phyloP scores from a whole-genome alignment of 2,329 filamentous ascomycete species.

The Neocucurbitaria cava region DNA sequence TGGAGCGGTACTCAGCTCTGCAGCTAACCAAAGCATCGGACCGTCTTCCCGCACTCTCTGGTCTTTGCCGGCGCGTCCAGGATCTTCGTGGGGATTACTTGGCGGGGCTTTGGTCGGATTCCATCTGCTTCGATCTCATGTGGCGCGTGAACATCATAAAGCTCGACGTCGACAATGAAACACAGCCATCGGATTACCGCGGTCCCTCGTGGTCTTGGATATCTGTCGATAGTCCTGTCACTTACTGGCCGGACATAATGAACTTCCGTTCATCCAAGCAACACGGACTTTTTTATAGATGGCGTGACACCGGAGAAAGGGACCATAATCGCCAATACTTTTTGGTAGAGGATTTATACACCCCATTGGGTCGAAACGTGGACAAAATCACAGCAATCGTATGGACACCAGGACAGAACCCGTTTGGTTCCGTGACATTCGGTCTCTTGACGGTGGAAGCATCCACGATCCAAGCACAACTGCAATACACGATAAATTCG shows the following conservation, averaged over 20 bases:
- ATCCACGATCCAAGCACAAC: no score
- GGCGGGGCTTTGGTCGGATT: conserved; percentile 25
- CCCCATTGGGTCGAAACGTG: no score
- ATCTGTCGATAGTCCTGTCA: conserved; percentile 12
- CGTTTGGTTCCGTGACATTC: no score
- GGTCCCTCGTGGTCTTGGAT: conserved; percentile 28
- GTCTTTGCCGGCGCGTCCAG: conserved; percentile 18
- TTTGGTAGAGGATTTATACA: no score
- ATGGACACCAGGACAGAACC: no score
- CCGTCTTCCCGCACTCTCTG: conserved; percentile 21
- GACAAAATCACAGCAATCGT: no score
- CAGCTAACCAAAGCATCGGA: conserved; percentile 15
- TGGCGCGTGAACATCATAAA: conserved; percentile 22
- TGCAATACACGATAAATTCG: no score
- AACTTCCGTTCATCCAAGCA: background rate
- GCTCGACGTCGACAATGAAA: background rate
- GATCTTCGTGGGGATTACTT: conserved; percentile 20
- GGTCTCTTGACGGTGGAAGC: no score
- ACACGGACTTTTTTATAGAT: no score
- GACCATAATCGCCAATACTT: no score
- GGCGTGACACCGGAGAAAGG: no score
- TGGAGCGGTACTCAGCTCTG: conserved; percentile 24
- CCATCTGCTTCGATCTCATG: conserved; percentile 22
- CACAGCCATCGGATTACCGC: conserved; percentile 3
- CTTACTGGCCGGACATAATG: conserved; percentile 19